Conservation (phyloP, 495 filamentous ascomycete genomes). For the Penicillium ochrochloron region DNA sequence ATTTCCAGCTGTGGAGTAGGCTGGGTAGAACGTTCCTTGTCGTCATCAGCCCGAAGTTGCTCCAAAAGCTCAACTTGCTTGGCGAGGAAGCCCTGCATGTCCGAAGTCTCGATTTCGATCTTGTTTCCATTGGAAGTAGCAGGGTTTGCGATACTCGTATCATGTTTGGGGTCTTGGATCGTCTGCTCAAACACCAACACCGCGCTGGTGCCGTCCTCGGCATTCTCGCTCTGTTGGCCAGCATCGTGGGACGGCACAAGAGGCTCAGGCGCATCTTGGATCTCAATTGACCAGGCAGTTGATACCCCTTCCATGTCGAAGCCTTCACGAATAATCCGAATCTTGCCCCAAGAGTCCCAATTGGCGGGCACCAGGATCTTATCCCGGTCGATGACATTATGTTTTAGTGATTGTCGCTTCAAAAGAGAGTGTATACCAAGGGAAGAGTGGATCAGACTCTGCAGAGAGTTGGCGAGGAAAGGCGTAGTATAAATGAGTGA, state of each 20-base stretch:
- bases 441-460: conserved; percentile 82
- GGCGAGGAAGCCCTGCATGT: conserved; percentile 79
- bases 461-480: conserved; percentile 76
- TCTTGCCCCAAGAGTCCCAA: conserved; percentile 99
- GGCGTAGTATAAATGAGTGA: conserved; percentile 90
- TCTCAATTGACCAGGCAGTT: conserved; percentile 81
- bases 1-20: conserved; percentile 49
- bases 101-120: conserved; percentile 71
- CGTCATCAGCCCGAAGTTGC: conserved; percentile 65
- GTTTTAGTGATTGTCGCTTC: conserved; percentile 80
- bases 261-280: conserved; percentile 59
- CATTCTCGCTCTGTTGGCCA: conserved; percentile 24
- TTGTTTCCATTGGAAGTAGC: conserved; percentile 50
- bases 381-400: conserved; percentile 95
- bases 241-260: conserved; percentile 30
- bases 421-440: conserved; percentile 89
- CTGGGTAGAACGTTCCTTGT: conserved; percentile 53
- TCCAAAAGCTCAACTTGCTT: conserved; percentile 76
- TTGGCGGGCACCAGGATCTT: conserved; percentile 93
- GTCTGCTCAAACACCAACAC: conserved; percentile 78
- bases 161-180: conserved; percentile 71
- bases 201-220: conserved; percentile 55
- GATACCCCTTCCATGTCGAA: conserved; percentile 91
- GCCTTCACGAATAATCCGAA: conserved; percentile 88
- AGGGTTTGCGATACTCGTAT: conserved; percentile 55